Base-by-base conservation (phyloP, 75 land plant genomes). In the Pinus tabuliformis region DNA sequence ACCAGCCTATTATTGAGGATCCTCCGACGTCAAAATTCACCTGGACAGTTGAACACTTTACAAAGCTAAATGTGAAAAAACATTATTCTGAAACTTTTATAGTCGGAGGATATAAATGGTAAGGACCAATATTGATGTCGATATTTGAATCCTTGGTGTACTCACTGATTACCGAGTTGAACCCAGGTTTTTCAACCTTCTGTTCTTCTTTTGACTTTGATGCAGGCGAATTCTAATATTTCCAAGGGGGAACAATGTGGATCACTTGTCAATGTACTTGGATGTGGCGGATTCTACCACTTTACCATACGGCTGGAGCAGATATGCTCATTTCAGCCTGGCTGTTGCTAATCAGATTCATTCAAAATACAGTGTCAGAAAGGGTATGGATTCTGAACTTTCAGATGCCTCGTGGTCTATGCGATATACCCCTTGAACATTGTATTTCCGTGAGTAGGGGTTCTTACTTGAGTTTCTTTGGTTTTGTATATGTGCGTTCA, bases 141-240 rank as follows among this genome's bases (percentile, higher is more conserved):
- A 70, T 62, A 60, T 60, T 60, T 60, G 54, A 49, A 49, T 49
- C 54, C 54, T 9, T 3, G 9, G 54, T 49, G 54, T 49, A 49
- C 1, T 49, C 12, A 49, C 11, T 9, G n/a, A 30, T 30, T 14
- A 18, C 36, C 15, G 30, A 30, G 6, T 36, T 65, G 70, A 65
- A 36, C 8, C 20, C 7, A 30, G 70, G 37, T 18, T 65, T 14
- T 18, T 65, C 42, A 30, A 65, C 7, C 70, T 30, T 28, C 0
- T 18, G 5, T 6, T 4, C 36, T 36, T 65, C 30, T 6, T 65
- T 65, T 4, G 36, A 15, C 2, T 30, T 28, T 65, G 36, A 65
- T 83, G 88, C 86, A 86, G 88, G 88, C 86, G 88, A 52, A 81
- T 86, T 56, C 75, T 86, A 15, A 56, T 86, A 21, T 86, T 86